Evolutionary conservation across 345 rosid species (phyloP), one percentile per base, ranked within the genome.

Genomic region (Murraya koenigii): DNA sequence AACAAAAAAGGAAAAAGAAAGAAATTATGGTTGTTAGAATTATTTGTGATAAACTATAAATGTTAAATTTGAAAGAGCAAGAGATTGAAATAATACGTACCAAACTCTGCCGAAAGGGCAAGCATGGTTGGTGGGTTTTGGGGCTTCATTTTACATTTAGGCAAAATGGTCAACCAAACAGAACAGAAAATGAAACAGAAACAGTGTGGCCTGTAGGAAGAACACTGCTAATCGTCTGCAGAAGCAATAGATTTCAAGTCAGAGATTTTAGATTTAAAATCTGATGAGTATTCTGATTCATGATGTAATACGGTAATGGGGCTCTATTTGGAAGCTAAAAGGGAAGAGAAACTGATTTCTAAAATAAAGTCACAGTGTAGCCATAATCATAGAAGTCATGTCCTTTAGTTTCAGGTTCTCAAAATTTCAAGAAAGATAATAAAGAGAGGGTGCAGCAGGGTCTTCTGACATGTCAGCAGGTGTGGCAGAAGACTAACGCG

Each of bases 121-220:
- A 81, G 28, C 75, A 76, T 76, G 69, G 74, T 67, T 23, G 82
- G 80, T 54, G 78, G 78, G 65, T 49, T 4, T 74, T 70, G 84
- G 47, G 79, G 30, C 35, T 87, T 86, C 85, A 82, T 84, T 84
- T 41, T 75, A 74, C 70, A 28, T 33, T 0, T 23, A 44, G 17
- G 15, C 17, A 44, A 44, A 44, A 13, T 17, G 49, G 49, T 44
- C 36, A 47, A 39, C 62, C 49, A 74, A 55, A 69, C 35, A 66
- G 54, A 39, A 66, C 62, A 39, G 65, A 67, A 62, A 69, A 77
- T 47, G 71, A 25, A 23, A 55, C 38, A 72, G 49, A 56, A 20
- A 13, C 47, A 61, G 75, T n/a, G 63, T 30, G 68, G 64, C 25
- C 32, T 35, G 71, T 26, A 22, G 25, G 32, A 39, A 23, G 17